Percentiles rank a stretch among this genome's conserved stretches.
Evolutionary conservation across 257 asterid genomes (phyloP).

Genomic region (Primulina eburnea): DNA sequence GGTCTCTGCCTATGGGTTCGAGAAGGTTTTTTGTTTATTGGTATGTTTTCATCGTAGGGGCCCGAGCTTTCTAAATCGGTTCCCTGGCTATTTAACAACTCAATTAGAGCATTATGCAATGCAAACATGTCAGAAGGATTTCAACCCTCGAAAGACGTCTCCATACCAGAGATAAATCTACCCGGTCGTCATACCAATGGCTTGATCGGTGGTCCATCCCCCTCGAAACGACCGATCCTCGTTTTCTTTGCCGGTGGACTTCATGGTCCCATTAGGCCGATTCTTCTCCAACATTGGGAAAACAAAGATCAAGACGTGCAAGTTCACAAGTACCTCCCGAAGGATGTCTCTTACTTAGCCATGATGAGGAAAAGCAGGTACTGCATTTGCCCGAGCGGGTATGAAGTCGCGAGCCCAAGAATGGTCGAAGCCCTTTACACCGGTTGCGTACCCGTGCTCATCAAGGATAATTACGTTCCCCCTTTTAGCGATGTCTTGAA

Average conservation of each 20-base stretch:
- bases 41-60: slow-evolving; percentile 40
- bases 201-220: slow-evolving; percentile 68
- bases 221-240: slow-evolving; percentile 56
- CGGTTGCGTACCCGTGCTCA: slow-evolving; percentile 69
- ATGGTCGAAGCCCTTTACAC: slow-evolving; percentile 78
- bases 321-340: slow-evolving; percentile 61
- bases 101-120: slow-evolving; percentile 78
- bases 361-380: slow-evolving; percentile 66
- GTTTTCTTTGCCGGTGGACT: slow-evolving; percentile 80
- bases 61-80: slow-evolving; percentile 67
- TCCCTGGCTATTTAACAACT: slow-evolving; percentile 59
- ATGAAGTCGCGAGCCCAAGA: slow-evolving; percentile 81
- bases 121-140: slow-evolving; percentile 81
- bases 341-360: slow-evolving; percentile 49
- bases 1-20: too few relatives aligned
- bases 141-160: slow-evolving; percentile 61
- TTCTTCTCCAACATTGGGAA: slow-evolving; percentile 76
- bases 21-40: too few relatives aligned
- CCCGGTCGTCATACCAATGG: slow-evolving; percentile 65
- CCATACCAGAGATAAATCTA: slow-evolving; percentile 75
- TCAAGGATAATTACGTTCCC: slow-evolving; percentile 55
- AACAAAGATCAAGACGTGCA: slow-evolving; percentile 66
- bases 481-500: slow-evolving; percentile 77
- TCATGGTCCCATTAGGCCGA: slow-evolving; percentile 82
- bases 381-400: slow-evolving; percentile 83